Evolutionary conservation across 306 rosid genomes (phyloP), one percentile per base, ranked within the genome.

Genomic region (Glycine tomentella): DNA sequence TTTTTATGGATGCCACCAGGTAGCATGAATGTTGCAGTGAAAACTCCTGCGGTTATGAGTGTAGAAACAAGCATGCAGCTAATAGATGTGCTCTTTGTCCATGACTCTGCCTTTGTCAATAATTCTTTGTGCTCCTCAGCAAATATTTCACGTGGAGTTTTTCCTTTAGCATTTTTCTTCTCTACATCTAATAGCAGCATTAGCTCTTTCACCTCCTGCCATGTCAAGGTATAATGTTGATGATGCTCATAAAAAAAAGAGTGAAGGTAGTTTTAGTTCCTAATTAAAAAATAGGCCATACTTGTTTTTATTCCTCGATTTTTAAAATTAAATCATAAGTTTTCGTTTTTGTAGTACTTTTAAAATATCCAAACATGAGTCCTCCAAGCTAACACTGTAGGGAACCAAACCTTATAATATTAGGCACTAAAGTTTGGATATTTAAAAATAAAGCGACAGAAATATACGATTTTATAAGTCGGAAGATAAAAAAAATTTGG

Each of bases 31-130:
- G 87, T 84, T 0, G 90, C 84, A 2, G 90, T 12, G 12, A 88
- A 80, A 1, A 87, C 82, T 15, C 89, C 87, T 0, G 92, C 74
- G 2, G 88, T 53, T 8, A 90, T 85, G 1, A 90, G 69, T 8
- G 94, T 59, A 5, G 94, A 82, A 17, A 87, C 84, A 3, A 91
- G 65, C 80, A 85, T 75, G 15, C 90, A 82, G 0, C 80, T 82
- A 1, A 68, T 73, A 0, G 92, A 83, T n/a, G 90, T 91, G 42
- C 33, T 4, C 51, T 84, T 84, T 69, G 81, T 89, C 94, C 94
- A 91, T 8, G 74, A 25, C 31, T 86, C 91, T 62, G 92, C 94
- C 44, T 75, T 62, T 20, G 14, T 9, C 45, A 82, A 15, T 15
- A 91, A 16, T 1, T 15, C 78, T 68, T 46, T 38, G 4, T 91